A percentile compares a stretch with the other conserved stretches of the same genome.
These are phyloP conservation scores for Phytophthora fragariae DNA, from an alignment of 352 stramenopile species.

Conservation along the genomic window DNA sequence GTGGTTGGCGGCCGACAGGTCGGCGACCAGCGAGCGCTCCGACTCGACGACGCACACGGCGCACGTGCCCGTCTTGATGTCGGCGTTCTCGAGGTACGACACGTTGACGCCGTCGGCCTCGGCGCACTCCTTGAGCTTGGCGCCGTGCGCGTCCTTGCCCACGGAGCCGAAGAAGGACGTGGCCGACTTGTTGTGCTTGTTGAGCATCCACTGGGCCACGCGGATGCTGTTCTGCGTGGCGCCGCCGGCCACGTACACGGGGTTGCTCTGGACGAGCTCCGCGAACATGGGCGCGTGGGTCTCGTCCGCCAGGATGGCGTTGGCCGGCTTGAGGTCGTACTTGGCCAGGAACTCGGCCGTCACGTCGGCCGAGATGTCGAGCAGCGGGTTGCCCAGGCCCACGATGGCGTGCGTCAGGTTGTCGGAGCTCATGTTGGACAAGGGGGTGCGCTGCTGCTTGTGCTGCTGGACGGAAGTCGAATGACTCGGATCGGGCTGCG, in stretches of 20 bases:
- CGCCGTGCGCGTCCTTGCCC: constrained; percentile 95
- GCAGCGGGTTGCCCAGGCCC: constrained; percentile 98
- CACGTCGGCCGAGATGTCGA: constrained; percentile 98
- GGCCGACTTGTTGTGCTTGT: constrained; percentile 77
- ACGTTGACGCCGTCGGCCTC: constrained; percentile 95
- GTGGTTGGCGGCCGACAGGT: constrained; percentile 98
- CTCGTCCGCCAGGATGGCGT: constrained; percentile 98
- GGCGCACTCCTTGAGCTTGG: constrained; percentile 94
- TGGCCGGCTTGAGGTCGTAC: constrained; percentile 96
- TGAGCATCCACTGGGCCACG: constrained; percentile 99
- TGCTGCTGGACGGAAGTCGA: constrained; percentile 35
- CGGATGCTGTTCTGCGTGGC: constrained; percentile 99
- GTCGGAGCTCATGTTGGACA: constrained; percentile 28
- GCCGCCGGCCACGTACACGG: constrained; percentile 97
- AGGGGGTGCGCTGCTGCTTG: constrained; percentile 25
- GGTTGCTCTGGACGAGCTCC: constrained; percentile 92
- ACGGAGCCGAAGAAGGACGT: constrained; percentile 98
- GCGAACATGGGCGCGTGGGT: constrained; percentile 98
- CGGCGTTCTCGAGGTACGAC: constrained; percentile 97
- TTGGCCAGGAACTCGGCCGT: constrained; percentile 95
- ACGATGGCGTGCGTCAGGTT: constrained; percentile 87
- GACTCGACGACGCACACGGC: constrained; percentile 96
- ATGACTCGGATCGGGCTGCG: constrained; percentile 8
- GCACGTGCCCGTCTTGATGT: constrained; percentile 96
- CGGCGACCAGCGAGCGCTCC: constrained; percentile 97